Percentiles rank a stretch among this genome's conserved stretches.
These are phyloP conservation scores for Trichoderma aggressivum DNA, from an alignment of 2,329 filamentous ascomycete species.

Conservation along the genomic window DNA sequence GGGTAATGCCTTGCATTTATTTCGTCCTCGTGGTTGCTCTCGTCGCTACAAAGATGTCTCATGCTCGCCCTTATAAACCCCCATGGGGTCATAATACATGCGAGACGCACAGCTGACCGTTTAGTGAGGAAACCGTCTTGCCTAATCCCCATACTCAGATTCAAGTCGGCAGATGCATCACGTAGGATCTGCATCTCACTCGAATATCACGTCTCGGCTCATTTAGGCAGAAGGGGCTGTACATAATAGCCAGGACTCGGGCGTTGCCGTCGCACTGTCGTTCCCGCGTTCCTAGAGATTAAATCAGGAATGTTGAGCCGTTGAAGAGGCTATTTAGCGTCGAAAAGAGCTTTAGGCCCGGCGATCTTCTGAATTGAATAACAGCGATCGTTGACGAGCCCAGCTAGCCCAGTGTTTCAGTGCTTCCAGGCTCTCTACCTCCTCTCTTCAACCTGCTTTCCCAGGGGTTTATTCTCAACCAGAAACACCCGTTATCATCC, in stretches of 20 bases:
- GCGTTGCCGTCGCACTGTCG: neutral
- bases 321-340: neutral
- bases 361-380: neutral
- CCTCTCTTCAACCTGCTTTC: neutral
- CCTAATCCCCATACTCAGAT: neutral
- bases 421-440: neutral
- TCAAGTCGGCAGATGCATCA: neutral
- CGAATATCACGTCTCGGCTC: neutral
- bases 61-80: neutral
- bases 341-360: neutral
- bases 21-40: neutral
- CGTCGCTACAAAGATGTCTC: neutral
- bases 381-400: neutral
- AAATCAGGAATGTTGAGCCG: neutral
- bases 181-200: neutral
- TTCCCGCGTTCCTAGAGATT: neutral
- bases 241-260: neutral
- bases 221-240: neutral
- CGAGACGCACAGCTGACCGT: neutral
- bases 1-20: neutral
- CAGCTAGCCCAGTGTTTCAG: neutral
- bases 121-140: neutral
- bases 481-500: neutral
- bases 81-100: neutral
- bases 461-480: neutral